These are phyloP conservation scores for Neurospora crassa DNA, from an alignment of 2,329 filamentous ascomycete genomes.

Conservation along the genomic window DNA sequence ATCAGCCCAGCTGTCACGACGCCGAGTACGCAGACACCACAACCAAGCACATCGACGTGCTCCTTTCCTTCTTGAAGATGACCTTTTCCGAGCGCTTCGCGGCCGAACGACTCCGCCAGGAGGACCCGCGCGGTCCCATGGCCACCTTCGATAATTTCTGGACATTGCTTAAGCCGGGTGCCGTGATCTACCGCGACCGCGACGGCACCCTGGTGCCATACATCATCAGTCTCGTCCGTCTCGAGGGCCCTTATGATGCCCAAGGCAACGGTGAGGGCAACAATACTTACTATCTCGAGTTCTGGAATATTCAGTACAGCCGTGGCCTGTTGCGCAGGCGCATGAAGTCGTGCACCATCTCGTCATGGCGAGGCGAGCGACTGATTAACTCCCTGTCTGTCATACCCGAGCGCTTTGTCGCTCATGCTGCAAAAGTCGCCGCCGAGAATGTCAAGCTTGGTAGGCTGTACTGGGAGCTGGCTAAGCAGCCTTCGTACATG, in stretches of 20 bases:
- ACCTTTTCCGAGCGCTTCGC: conserved; percentile 27
- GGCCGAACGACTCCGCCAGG: conserved; percentile 32
- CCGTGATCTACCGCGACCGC: conserved; percentile 32
- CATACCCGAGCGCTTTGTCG: conserved; percentile 34
- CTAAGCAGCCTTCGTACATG: conserved; percentile 35
- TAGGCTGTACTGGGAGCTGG: conserved; percentile 37
- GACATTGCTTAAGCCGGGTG: conserved; percentile 36
- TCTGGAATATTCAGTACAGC: conserved; percentile 32
- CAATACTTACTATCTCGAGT: conserved; percentile 21
- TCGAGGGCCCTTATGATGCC: background rate
- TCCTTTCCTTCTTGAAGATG: conserved; percentile 33
- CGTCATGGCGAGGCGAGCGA: conserved; percentile 34
- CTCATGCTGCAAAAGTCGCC: conserved; percentile 24
- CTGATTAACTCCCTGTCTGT: conserved; percentile 30
- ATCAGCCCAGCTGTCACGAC: conserved; percentile 32
- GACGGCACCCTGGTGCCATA: conserved; percentile 32
- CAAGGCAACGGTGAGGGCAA: conserved; percentile 1
- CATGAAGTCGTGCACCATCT: conserved; percentile 28
- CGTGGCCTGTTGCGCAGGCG: conserved; percentile 26
- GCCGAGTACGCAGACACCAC: conserved; percentile 32
- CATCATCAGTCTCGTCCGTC: conserved; percentile 28
- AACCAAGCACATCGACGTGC: conserved; percentile 33
- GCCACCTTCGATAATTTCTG: conserved; percentile 37
- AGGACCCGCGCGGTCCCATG: conserved; percentile 24
- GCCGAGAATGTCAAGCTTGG: conserved; percentile 31